Evolutionary conservation across 495 filamentous ascomycete species (phyloP).

Genomic region (Penicillium ochrochloron): DNA sequence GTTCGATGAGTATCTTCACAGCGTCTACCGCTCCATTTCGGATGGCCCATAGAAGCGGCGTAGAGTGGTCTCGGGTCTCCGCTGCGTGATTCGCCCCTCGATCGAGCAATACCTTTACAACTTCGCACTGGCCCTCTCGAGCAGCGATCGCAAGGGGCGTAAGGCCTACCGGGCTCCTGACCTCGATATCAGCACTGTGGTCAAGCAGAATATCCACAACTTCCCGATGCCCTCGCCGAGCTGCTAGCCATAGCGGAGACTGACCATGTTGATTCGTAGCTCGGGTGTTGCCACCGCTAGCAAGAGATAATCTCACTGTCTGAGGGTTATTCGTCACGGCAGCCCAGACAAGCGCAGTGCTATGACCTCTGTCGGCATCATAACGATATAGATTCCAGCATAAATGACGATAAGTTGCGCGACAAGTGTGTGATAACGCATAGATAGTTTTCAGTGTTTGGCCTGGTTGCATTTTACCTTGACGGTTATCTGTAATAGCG

Average conservation of each 20-base stretch:
- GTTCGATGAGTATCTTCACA: slow-evolving; percentile 1
- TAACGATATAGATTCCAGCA: background rate
- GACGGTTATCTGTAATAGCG: background rate
- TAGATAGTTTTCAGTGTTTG: background rate
- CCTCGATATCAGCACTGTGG: slow-evolving; percentile 4
- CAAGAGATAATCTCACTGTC: background rate
- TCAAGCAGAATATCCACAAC: background rate
- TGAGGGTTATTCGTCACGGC: background rate
- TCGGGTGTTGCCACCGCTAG: background rate
- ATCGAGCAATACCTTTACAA: background rate
- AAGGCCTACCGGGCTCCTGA: background rate
- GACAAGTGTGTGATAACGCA: background rate
- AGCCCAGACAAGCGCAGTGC: background rate
- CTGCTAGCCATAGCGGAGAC: background rate
- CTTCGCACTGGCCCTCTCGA: background rate
- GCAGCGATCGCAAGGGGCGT: background rate
- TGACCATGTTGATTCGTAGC: background rate
- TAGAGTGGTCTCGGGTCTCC: background rate
- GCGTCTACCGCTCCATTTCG: background rate
- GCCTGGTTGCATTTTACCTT: background rate
- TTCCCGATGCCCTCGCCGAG: background rate
- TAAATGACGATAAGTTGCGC: background rate
- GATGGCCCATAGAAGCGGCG: background rate
- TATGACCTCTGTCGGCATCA: background rate
- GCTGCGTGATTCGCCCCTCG: background rate